Conservation (phyloP, 2,329 filamentous ascomycete species). For the Cladophialophora bantiana region DNA sequence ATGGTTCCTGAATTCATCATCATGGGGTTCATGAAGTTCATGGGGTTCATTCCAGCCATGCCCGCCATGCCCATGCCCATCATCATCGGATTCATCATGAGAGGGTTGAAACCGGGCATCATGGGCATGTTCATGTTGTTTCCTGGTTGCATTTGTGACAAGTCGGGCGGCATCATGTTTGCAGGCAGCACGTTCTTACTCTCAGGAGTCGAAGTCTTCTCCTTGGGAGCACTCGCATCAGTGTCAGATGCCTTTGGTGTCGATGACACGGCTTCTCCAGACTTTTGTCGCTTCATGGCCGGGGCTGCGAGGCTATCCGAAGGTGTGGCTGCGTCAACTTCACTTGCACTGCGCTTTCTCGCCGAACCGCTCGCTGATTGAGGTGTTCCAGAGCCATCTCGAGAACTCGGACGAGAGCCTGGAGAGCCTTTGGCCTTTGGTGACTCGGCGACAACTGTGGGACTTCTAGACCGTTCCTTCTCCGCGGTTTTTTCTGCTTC, state of each 20-base stretch:
- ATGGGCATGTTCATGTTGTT: constrained; percentile 38
- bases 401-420: constrained; percentile 32
- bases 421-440: constrained; percentile 30
- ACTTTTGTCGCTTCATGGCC: constrained; percentile 53
- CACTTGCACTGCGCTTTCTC: constrained; percentile 84
- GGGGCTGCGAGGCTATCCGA: constrained; percentile 50
- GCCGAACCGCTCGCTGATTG: constrained; percentile 46
- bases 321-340: constrained; percentile 66
- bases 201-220: constrained; percentile 17
- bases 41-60: constrained; percentile 30
- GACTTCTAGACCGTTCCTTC: constrained; percentile 47
- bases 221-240: constrained; percentile 12
- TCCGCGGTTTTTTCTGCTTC: constrained; percentile 60
- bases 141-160: constrained; percentile 40
- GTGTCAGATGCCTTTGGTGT: constrained; percentile 41
- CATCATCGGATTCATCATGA: constrained; percentile 60
- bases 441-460: constrained; percentile 32
- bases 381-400: constrained; percentile 35
- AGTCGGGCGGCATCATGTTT: constrained; percentile 46
- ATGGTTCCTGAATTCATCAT: constrained; percentile 49
- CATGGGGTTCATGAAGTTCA: constrained; percentile 40
- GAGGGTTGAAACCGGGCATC: constrained; percentile 38
- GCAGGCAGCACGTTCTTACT: constrained; percentile 33
- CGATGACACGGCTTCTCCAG: constrained; percentile 46
- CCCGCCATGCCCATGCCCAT: constrained; percentile 41